Percentiles rank a stretch among this genome's conserved stretches.
Evolutionary conservation across 495 filamentous ascomycete genomes (phyloP).

Genomic region (Penicillium ochrochloron): DNA sequence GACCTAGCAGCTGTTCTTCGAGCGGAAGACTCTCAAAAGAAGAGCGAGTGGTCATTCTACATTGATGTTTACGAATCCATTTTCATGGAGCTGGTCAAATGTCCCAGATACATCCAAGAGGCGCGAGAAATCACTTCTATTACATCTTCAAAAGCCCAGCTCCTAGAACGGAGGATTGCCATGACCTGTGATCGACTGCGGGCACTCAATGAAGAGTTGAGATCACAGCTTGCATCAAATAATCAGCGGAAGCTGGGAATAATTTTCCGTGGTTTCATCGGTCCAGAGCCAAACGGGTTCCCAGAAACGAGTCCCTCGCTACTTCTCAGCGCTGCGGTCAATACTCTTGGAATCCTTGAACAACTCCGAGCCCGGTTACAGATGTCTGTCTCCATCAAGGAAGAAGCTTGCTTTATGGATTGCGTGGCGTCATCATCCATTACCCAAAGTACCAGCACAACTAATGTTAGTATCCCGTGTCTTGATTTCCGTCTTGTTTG

Average conservation of each 20-base stretch:
- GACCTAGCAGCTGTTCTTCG: slow-evolving; percentile 14
- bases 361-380: not conserved
- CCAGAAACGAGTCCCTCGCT: slow-evolving; percentile 18
- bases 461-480: not conserved
- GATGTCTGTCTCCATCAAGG: not conserved
- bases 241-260: slow-evolving; percentile 15
- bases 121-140: slow-evolving; percentile 12
- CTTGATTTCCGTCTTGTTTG: slow-evolving; percentile 14
- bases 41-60: slow-evolving; percentile 18
- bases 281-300: slow-evolving; percentile 13
- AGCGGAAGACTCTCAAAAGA: slow-evolving; percentile 17
- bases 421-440: not conserved
- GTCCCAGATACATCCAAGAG: slow-evolving; percentile 12
- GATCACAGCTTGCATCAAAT: slow-evolving; percentile 9
- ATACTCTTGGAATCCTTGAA: slow-evolving; percentile 4
- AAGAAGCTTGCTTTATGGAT: not conserved
- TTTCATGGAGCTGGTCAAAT: slow-evolving; percentile 22
- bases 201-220: not conserved
- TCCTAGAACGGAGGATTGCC: not conserved
- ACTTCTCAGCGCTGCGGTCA: slow-evolving; percentile 12
- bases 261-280: slow-evolving; percentile 4
- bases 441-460: not conserved
- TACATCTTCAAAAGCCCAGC: not conserved
- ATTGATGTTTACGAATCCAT: slow-evolving; percentile 16
- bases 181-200: slow-evolving; percentile 3